Conservation (phyloP, 2,329 filamentous ascomycete genomes). For the Colletotrichum ledebouriae region DNA sequence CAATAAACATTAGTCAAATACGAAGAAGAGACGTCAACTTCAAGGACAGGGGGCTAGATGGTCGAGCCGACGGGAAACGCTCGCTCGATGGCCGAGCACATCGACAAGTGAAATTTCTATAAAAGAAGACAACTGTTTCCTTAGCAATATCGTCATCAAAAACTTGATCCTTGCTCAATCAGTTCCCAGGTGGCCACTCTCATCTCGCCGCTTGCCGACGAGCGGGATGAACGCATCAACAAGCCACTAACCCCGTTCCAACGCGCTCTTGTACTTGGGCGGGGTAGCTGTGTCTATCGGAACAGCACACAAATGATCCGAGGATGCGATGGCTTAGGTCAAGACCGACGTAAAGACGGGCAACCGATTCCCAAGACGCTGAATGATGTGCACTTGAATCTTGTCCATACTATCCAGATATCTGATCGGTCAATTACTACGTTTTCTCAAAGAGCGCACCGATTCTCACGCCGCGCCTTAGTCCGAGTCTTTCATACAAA, state of each 20-base stretch:
- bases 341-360: too few relatives aligned
- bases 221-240: not conserved
- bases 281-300: slow-evolving; percentile 7
- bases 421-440: too few relatives aligned
- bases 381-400: too few relatives aligned
- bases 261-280: not conserved
- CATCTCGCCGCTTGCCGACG: not conserved
- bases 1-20: too few relatives aligned
- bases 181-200: not conserved
- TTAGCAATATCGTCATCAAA: not conserved
- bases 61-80: slow-evolving; percentile 24
- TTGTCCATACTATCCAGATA: too few relatives aligned
- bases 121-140: too few relatives aligned
- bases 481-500: too few relatives aligned
- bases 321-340: not conserved
- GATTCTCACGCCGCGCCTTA: too few relatives aligned
- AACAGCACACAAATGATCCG: not conserved
- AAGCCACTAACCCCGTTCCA: too few relatives aligned
- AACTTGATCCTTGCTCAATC: not conserved
- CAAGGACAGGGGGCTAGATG: not conserved
- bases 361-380: too few relatives aligned
- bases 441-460: too few relatives aligned
- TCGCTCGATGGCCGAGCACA: not conserved
- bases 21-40: not conserved
- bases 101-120: not conserved